Base-by-base conservation (phyloP, 2,329 filamentous ascomycete species). In the Fusarium foetens region DNA sequence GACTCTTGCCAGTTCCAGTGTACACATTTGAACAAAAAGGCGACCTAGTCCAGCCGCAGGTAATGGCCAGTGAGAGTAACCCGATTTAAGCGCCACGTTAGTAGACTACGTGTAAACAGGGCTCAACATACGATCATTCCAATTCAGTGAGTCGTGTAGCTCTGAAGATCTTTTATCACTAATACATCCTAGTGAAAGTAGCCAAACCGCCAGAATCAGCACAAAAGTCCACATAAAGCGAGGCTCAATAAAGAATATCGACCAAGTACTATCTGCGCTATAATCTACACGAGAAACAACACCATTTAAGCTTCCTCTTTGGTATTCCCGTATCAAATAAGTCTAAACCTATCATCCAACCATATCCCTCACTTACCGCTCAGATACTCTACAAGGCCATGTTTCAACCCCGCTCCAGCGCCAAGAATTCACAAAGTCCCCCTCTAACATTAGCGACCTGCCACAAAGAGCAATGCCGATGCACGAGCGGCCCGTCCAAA, bases 391-490 rank as follows among this genome's bases (percentile, higher is more conserved):
- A 8, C 11, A 33, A 31, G 23, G 27, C n/a, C 14, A 16, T 29
- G 48, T 36, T 45, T 23, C 41, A 52, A 58, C 70, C 70, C 70
- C 70, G 70, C 70, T 35, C 31, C 10, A 38, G 25, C 36, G 70
- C 70, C 70, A 72, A 72, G 70, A 38, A 41, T 43, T 49, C 39
- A 72, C 60, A 72, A 72, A 72, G 70, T 72, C 45, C 70, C 70
- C 33, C 25, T 51, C 16, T 14, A 31, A 5, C 13, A n/a, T 21
- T 54, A 45, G 54, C 48, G 60, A 72, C 70, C 70, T 72, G 55
- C 70, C 70, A 21, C 33, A 72, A 73, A 29, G 36, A 72, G 70
- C 10, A 45, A 63, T 73, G 48, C 70, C 70, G 70, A 72, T 70
- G 66, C 66, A 52, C 51, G 46, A 48, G 65, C 70, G 70, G 70